Evolutionary conservation across 1,284 basidiomycete species (phyloP), one percentile per base, ranked within the genome.

Genomic region (Ustilago lituana): DNA sequence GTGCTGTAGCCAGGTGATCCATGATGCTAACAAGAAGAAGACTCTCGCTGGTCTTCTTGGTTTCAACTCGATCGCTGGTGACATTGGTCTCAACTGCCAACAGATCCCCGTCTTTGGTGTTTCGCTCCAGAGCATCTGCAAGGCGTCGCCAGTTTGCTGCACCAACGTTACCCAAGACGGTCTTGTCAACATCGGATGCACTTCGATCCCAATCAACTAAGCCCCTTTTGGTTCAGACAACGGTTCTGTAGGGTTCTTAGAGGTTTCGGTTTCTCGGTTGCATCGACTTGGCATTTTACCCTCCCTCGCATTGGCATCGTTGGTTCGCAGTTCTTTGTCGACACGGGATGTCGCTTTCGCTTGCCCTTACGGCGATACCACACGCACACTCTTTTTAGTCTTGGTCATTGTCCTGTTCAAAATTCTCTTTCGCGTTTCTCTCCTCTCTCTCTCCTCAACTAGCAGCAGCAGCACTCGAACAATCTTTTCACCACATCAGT

Each of bases 111-210:
- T 73, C 20, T 40, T 71, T 36, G 62, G 55, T 43, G 36, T 62
- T 24, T 50, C 65, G 41, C 43, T 59, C 6, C 58, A 69, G 35
- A 64, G 57, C 59, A 39, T 57, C 35, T 76, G 73, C 68, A 76
- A 73, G 64, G 23, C 56, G 29, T 49, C 67, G 11, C 65, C 66
- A 19, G 61, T 74, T 5, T 75, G 71, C 70, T 75, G 73, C 40
- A 56, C 68, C 38, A 67, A 73, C 49, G 73, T 75, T 35, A 41
- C 44, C 44, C 73, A 75, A 36, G 64, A 75, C 31, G 73, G 73
- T 26, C 59, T 75, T 17, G 58, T 75, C 66, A 75, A 75, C 66
- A 57, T 73, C 36, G 69, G 73, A 35, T 74, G 73, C 69, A 65
- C 54, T 29, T 60, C 69, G 33, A 54, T 74, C 45, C 69, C 73